phyloP scores from a whole-genome alignment of 345 rosid genomes.

The Pugionium dolabratum region DNA sequence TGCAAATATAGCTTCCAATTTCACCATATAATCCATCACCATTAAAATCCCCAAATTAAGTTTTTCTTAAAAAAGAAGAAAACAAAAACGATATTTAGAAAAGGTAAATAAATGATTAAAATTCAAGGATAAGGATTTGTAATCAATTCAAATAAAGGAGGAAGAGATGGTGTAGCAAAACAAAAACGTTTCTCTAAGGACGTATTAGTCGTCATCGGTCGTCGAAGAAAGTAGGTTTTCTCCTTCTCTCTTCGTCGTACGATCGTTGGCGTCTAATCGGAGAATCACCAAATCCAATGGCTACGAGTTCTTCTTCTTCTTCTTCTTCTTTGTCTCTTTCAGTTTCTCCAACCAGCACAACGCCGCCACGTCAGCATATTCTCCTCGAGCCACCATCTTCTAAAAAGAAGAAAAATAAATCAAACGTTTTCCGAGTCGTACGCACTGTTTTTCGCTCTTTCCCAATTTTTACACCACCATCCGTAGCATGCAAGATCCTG shows the following conservation, averaged over 20 bases:
- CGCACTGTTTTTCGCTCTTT: conserved; percentile 72
- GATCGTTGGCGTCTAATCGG: conserved; percentile 21
- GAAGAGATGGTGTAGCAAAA: background rate
- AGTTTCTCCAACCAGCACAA: background rate
- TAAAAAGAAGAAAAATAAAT: conserved; percentile 43
- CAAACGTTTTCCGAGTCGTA: conserved; percentile 50
- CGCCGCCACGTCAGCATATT: conserved; percentile 21
- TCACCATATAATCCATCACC: conserved; percentile 7
- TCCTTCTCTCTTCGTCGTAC: conserved; percentile 34
- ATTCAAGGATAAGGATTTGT: conserved; percentile 17
- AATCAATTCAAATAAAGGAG: conserved; percentile 14
- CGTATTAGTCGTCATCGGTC: conserved; percentile 30
- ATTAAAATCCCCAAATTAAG: background rate
- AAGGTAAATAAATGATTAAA: background rate
- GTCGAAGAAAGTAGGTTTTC: conserved; percentile 27
- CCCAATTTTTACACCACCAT: conserved; percentile 57
- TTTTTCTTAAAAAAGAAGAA: conserved; percentile 25
- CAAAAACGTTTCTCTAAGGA: conserved; percentile 10
- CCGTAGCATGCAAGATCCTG: conserved; percentile 57
- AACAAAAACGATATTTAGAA: conserved; percentile 26
- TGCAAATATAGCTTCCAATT: background rate
- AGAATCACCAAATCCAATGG: conserved; percentile 18
- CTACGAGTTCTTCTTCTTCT: conserved; percentile 5
- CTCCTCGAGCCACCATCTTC: conserved; percentile 53
- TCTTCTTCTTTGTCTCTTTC: background rate